Percentiles rank a stretch among this genome's conserved stretches.
Conservation (phyloP, 805 yeast genomes). For the Lipomyces yamadae region DNA sequence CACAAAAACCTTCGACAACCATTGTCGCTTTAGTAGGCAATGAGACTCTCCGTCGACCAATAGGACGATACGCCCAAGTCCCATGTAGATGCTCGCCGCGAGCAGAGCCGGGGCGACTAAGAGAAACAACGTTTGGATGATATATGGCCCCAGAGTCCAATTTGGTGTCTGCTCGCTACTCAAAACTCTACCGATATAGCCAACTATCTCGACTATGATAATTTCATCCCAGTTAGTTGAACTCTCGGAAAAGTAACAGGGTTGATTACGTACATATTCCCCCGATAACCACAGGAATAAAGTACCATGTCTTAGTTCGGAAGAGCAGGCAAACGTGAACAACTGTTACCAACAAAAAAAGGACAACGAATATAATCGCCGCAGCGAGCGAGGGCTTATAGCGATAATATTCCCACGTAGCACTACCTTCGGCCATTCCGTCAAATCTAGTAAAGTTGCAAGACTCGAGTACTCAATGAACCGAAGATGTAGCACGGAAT, state of each 20-base stretch:
- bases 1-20: constrained; percentile 39
- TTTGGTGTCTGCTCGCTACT: neutral
- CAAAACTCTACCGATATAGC: constrained; percentile 6
- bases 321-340: neutral
- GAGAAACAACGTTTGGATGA: constrained; percentile 35
- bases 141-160: constrained; percentile 17
- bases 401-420: constrained; percentile 1
- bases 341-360: neutral
- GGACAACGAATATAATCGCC: neutral
- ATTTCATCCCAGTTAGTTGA: neutral
- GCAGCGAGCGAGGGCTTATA: constrained; percentile 7
- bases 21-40: constrained; percentile 28
- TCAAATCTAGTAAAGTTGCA: neutral
- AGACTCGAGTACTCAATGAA: too few relatives aligned
- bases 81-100: constrained; percentile 42
- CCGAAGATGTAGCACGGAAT: too few relatives aligned
- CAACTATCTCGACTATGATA: constrained; percentile 15
- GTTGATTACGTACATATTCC: constrained; percentile 14
- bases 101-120: constrained; percentile 41
- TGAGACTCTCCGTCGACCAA: constrained; percentile 25
- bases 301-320: constrained; percentile 2
- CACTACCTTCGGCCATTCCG: neutral
- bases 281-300: constrained; percentile 15
- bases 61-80: constrained; percentile 35
- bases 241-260: neutral